Evolutionary conservation across 164 flowering plant genomes (phyloP).

Genomic region (Pachysandra terminalis): DNA sequence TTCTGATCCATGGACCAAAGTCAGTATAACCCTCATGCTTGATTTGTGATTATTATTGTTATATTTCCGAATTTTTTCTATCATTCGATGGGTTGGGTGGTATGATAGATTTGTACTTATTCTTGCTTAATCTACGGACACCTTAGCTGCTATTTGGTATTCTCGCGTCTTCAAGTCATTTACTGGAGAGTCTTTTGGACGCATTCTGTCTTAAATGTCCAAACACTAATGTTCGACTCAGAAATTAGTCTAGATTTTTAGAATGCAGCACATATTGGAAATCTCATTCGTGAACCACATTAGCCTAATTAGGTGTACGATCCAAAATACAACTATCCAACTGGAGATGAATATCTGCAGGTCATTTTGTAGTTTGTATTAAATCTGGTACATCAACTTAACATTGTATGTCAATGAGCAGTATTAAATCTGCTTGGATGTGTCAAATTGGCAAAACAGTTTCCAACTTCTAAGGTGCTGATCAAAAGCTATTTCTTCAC

Average conservation of each 20-base stretch:
- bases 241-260: background rate
- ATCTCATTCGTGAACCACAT: too few species aligned
- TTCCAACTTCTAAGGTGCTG: too few species aligned
- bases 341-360: too few species aligned
- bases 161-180: background rate
- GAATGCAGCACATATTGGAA: too few species aligned
- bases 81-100: background rate
- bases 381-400: too few species aligned
- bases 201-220: background rate
- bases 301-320: too few species aligned
- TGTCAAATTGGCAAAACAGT: too few species aligned
- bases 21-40: conserved; percentile 22
- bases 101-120: background rate
- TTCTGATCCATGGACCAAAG: conserved; percentile 74
- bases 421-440: too few species aligned
- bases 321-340: too few species aligned
- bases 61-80: background rate
- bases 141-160: background rate
- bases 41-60: background rate
- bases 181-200: background rate
- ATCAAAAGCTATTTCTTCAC: too few species aligned
- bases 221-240: background rate
- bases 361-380: too few species aligned
- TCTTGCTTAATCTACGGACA: background rate
- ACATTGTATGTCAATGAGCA: too few species aligned